Evolutionary conservation across 2,329 filamentous ascomycete species (phyloP).

Genomic region (Alternaria sp.): DNA sequence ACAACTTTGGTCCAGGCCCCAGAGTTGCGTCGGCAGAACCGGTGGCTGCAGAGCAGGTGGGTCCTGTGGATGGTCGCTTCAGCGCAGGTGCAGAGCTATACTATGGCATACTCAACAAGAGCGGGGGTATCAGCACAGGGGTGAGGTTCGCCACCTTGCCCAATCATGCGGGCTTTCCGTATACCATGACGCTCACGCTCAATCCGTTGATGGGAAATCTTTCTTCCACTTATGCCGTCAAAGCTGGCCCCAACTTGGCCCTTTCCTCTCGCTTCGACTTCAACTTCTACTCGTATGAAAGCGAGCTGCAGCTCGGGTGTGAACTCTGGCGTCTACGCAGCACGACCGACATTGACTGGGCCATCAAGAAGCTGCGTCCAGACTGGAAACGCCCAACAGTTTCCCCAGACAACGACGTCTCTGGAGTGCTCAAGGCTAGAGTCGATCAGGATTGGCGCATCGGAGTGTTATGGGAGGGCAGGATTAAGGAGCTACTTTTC

Average conservation of each 20-base stretch:
- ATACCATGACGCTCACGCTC: slow-evolving; percentile 90
- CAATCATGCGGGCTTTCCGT: slow-evolving; percentile 80
- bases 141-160: slow-evolving; percentile 88
- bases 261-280: slow-evolving; percentile 94
- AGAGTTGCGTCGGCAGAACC: slow-evolving; percentile 44
- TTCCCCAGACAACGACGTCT: slow-evolving; percentile 69
- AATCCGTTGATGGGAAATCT: slow-evolving; percentile 96
- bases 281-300: slow-evolving; percentile 98
- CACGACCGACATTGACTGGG: slow-evolving; percentile 55
- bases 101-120: slow-evolving; percentile 94
- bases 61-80: slow-evolving; percentile 79
- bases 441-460: slow-evolving; percentile 89
- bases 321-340: slow-evolving; percentile 81
- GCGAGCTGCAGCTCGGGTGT: slow-evolving; percentile 87
- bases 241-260: slow-evolving; percentile 81
- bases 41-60: slow-evolving; percentile 35
- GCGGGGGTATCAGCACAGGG: slow-evolving; percentile 87
- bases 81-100: slow-evolving; percentile 93
- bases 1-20: slow-evolving; percentile 88
- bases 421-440: slow-evolving; percentile 87
- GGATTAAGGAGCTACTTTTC: slow-evolving; percentile 90
- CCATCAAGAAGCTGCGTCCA: slow-evolving; percentile 53
- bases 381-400: slow-evolving; percentile 51
- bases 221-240: slow-evolving; percentile 89
- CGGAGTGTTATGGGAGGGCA: slow-evolving; percentile 89